These are phyloP conservation scores for Raffaelea deltoideospora DNA, from an alignment of 2,329 filamentous ascomycete genomes.

Conservation along the genomic window DNA sequence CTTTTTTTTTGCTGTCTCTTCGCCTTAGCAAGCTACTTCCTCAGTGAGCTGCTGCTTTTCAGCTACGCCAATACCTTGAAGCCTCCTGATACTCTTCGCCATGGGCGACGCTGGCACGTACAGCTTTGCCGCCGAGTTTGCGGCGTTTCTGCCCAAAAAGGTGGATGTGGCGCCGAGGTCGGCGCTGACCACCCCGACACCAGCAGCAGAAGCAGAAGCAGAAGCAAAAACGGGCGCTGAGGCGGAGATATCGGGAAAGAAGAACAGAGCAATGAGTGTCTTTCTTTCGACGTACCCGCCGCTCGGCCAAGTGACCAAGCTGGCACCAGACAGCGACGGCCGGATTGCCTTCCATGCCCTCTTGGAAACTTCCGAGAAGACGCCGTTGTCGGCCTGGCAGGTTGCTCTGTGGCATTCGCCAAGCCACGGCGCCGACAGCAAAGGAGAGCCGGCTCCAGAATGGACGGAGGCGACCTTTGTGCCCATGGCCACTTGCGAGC, in stretches of 20 bases:
- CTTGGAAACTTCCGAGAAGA: slow-evolving; percentile 47
- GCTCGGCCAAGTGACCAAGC: slow-evolving; percentile 56
- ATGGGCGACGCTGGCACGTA: slow-evolving; percentile 3
- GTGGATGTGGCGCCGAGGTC: too few relatives aligned
- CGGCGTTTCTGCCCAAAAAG: slow-evolving; percentile 7
- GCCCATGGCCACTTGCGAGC: slow-evolving; percentile 23
- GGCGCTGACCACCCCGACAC: too few relatives aligned
- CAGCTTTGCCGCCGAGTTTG: slow-evolving; percentile 9
- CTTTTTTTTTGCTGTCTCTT: too few relatives aligned
- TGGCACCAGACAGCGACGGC: slow-evolving; percentile 28
- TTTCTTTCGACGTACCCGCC: slow-evolving; percentile 42
- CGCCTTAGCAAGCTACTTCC: too few relatives aligned
- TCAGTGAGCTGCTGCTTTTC: too few relatives aligned
- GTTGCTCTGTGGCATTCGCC: slow-evolving; percentile 69
- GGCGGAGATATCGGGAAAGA: too few relatives aligned
- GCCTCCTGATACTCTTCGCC: too few relatives aligned
- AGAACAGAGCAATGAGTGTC: too few relatives aligned
- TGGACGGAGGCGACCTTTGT: slow-evolving; percentile 36
- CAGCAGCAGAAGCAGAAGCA: too few relatives aligned
- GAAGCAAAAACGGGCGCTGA: too few relatives aligned
- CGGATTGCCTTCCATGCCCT: slow-evolving; percentile 50
- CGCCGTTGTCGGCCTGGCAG: slow-evolving; percentile 38
- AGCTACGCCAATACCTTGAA: background rate
- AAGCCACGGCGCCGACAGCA: slow-evolving; percentile 15
- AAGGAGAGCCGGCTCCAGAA: background rate